A percentile compares a stretch with the other conserved stretches of the same genome.
Conservation (phyloP, 2,329 filamentous ascomycete species). For the Xylariaceae sp. region DNA sequence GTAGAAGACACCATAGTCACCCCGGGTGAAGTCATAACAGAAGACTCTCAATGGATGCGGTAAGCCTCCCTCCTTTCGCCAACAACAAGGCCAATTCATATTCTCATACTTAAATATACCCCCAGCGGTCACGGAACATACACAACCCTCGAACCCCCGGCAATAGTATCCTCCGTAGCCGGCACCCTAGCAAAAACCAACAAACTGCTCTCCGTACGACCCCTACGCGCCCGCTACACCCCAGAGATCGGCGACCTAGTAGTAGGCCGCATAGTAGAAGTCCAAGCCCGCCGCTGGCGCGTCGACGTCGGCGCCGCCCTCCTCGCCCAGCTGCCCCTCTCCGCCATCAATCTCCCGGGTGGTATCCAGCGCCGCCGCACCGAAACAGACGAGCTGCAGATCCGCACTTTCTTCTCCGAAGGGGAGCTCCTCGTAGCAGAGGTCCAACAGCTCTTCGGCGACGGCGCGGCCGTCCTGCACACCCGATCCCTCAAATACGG, state of each 20-base stretch:
- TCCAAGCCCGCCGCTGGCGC: slow-evolving; percentile 90
- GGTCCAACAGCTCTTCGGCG: slow-evolving; percentile 82
- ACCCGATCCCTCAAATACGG: slow-evolving; percentile 90
- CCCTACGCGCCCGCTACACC: slow-evolving; percentile 86
- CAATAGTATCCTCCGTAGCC: slow-evolving; percentile 85
- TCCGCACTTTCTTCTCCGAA: slow-evolving; percentile 94
- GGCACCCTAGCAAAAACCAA: slow-evolving; percentile 91
- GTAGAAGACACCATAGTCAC: slow-evolving; percentile 64
- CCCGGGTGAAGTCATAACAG: slow-evolving; percentile 82
- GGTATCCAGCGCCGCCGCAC: slow-evolving; percentile 89
- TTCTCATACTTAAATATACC: slow-evolving; percentile 1
- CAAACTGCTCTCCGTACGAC: slow-evolving; percentile 88
- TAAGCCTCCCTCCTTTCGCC: slow-evolving; percentile 30
- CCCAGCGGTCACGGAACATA: slow-evolving; percentile 88
- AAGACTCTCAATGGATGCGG: slow-evolving; percentile 96
- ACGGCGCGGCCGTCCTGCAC: slow-evolving; percentile 83
- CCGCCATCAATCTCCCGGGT: slow-evolving; percentile 89
- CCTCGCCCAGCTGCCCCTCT: slow-evolving; percentile 79
- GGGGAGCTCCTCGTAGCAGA: slow-evolving; percentile 92
- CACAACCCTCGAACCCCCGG: slow-evolving; percentile 55
- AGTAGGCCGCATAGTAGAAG: slow-evolving; percentile 87
- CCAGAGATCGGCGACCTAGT: slow-evolving; percentile 96
- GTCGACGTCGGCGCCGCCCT: slow-evolving; percentile 89
- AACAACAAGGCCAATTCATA: not conserved
- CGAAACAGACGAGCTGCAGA: slow-evolving; percentile 94